Evolutionary conservation across 208 protist species (phyloP).

Genomic region (Wallacemonas sp.): DNA sequence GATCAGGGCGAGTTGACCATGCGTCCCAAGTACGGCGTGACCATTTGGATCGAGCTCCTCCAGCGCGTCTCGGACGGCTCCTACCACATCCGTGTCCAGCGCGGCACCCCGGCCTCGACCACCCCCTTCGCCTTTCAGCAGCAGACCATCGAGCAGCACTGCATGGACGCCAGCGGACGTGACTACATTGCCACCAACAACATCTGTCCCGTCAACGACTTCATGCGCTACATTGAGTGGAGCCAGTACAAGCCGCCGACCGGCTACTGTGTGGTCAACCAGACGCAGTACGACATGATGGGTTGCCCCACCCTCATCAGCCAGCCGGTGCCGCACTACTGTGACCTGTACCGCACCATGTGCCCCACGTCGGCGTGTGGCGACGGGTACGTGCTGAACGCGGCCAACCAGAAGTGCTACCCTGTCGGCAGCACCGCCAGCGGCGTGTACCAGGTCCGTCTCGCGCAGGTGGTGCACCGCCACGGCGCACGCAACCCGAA

Average conservation of each 20-base stretch:
- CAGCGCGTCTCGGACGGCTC: conserved; percentile 11
- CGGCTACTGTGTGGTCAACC: conserved; percentile 20
- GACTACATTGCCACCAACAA: conserved; percentile 26
- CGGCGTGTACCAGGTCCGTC: conserved; percentile 19
- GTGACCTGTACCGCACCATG: conserved; percentile 21
- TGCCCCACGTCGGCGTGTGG: conserved; percentile 26
- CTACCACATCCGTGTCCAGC: conserved; percentile 18
- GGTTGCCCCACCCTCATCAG: conserved; percentile 7
- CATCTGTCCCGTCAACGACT: conserved; percentile 36
- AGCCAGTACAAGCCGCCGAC: conserved; percentile 11
- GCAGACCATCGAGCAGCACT: conserved; percentile 12
- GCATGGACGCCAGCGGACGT: conserved; percentile 18
- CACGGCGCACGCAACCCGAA: conserved; percentile 36
- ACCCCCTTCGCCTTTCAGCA: not conserved
- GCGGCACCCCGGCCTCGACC: conserved; percentile 3
- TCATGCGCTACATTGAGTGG: conserved; percentile 33
- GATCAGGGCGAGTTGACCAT: not conserved
- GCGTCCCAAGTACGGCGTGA: conserved; percentile 3
- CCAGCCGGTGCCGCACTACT: conserved; percentile 8
- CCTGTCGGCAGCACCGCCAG: conserved; percentile 2
- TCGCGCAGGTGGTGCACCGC: conserved; percentile 52
- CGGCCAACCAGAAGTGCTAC: conserved; percentile 19
- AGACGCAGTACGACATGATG: conserved; percentile 21
- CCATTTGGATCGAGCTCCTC: conserved; percentile 18
- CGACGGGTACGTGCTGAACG: conserved; percentile 18